These are phyloP conservation scores for Tetrahymena thermophila DNA, from an alignment of 73 alveolate species.

Conservation along the genomic window DNA sequence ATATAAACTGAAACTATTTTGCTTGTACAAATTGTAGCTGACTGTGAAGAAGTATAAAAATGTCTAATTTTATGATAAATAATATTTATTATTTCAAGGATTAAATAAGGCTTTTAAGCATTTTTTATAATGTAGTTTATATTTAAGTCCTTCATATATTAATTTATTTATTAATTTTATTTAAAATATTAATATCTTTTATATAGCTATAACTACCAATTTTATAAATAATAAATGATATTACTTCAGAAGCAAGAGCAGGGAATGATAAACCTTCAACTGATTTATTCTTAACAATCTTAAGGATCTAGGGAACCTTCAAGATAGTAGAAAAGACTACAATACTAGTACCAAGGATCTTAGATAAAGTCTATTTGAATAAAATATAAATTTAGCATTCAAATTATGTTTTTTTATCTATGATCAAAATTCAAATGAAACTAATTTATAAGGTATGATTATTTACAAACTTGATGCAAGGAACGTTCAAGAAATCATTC, in stretches of 20 bases:
- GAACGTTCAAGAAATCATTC: neutral
- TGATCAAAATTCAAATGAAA: neutral
- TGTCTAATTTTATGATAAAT: conserved; percentile 27
- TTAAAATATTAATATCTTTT: neutral
- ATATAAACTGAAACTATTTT: conserved; percentile 67
- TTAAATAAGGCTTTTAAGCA: neutral
- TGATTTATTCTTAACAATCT: conserved; percentile 30
- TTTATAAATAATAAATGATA: neutral
- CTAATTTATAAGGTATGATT: neutral
- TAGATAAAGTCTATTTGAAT: neutral
- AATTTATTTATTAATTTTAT: neutral
- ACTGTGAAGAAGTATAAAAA: conserved; percentile 46
- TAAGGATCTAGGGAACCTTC: conserved; percentile 57
- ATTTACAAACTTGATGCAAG: neutral
- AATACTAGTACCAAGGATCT: conserved; percentile 45
- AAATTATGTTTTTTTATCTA: neutral
- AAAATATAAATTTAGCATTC: neutral
- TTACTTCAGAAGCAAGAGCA: conserved; percentile 31
- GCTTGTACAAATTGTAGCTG: conserved; percentile 62
- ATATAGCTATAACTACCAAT: neutral
- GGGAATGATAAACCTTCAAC: conserved; percentile 49
- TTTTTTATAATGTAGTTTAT: neutral
- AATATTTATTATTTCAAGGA: neutral
- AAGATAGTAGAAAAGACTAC: conserved; percentile 42
- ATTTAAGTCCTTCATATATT: neutral